A percentile compares a stretch with the other conserved stretches of the same genome.
These are phyloP conservation scores for Penicillium soppii DNA, from an alignment of 495 filamentous ascomycete species.

Conservation along the genomic window DNA sequence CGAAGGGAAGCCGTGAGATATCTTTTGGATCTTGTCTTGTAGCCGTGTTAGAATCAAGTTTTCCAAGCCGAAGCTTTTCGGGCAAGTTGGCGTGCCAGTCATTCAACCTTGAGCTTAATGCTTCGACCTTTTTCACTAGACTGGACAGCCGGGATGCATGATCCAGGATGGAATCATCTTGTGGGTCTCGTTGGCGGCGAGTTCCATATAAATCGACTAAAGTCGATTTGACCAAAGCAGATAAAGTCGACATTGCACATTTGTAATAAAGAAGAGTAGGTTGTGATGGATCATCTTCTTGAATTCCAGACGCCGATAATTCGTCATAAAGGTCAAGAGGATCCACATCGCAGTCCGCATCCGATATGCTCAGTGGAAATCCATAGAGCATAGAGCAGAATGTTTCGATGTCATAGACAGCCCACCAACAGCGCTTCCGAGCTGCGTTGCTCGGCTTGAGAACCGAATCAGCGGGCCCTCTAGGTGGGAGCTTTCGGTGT, in stretches of 20 bases:
- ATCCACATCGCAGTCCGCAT: conserved; percentile 37
- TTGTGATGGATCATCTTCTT: conserved; percentile 7
- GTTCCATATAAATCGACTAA: conserved; percentile 28
- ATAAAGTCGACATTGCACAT: conserved; percentile 32
- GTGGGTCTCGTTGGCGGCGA: background rate
- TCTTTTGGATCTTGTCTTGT: conserved; percentile 24
- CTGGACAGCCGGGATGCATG: background rate
- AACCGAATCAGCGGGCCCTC: background rate
- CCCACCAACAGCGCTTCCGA: conserved; percentile 42
- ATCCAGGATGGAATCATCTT: background rate
- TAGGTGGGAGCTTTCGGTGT: conserved; percentile 21
- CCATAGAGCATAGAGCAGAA: conserved; percentile 41
- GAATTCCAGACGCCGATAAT: conserved; percentile 11
- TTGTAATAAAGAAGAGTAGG: conserved; percentile 29
- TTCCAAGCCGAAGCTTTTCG: conserved; percentile 5
- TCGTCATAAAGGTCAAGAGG: conserved; percentile 13
- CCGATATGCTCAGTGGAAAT: conserved; percentile 31
- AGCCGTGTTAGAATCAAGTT: background rate
- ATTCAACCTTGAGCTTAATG: conserved; percentile 7
- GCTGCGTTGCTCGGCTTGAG: conserved; percentile 22
- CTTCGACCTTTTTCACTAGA: conserved; percentile 13
- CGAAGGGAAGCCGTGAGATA: conserved; percentile 25
- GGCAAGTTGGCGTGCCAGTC: conserved; percentile 24
- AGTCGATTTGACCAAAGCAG: conserved; percentile 19
- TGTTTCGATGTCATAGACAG: conserved; percentile 41